These are phyloP conservation scores for Ganoderma lingzhi DNA, from an alignment of 1,284 basidiomycete species.

Conservation along the genomic window DNA sequence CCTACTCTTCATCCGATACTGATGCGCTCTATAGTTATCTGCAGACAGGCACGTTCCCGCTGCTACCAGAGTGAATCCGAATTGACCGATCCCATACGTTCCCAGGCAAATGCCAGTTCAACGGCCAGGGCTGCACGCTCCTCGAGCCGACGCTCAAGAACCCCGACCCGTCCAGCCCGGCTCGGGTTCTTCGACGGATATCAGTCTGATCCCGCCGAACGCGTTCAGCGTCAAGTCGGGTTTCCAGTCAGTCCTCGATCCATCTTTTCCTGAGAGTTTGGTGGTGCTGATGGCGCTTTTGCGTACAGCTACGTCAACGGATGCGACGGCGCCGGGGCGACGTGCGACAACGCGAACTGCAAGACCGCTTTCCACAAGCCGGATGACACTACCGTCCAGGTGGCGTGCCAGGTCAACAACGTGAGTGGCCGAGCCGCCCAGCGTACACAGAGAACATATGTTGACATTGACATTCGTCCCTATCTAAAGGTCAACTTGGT, in stretches of 20 bases:
- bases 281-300: no score
- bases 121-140: slow-evolving; percentile 53
- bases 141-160: slow-evolving; percentile 53
- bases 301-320: slow-evolving; percentile 36
- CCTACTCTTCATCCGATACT: neutral
- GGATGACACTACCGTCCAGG: slow-evolving; percentile 51
- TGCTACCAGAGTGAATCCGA: neutral
- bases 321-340: slow-evolving; percentile 44
- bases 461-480: no score
- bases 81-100: neutral
- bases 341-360: slow-evolving; percentile 37
- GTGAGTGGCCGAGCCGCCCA: slow-evolving; percentile 18
- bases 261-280: neutral
- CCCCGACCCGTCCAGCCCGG: slow-evolving; percentile 46
- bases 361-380: slow-evolving; percentile 48
- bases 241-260: slow-evolving; percentile 29
- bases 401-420: slow-evolving; percentile 43
- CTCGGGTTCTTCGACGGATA: slow-evolving; percentile 51
- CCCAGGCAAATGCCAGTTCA: slow-evolving; percentile 45
- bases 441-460: no score
- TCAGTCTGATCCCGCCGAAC: slow-evolving; percentile 53
- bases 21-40: slow-evolving; percentile 37
- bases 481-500: slow-evolving; percentile 39
- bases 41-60: slow-evolving; percentile 38
- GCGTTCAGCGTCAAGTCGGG: slow-evolving; percentile 42